Conservation (phyloP, 164 flowering plant species). For the Hamamelis virginiana region DNA sequence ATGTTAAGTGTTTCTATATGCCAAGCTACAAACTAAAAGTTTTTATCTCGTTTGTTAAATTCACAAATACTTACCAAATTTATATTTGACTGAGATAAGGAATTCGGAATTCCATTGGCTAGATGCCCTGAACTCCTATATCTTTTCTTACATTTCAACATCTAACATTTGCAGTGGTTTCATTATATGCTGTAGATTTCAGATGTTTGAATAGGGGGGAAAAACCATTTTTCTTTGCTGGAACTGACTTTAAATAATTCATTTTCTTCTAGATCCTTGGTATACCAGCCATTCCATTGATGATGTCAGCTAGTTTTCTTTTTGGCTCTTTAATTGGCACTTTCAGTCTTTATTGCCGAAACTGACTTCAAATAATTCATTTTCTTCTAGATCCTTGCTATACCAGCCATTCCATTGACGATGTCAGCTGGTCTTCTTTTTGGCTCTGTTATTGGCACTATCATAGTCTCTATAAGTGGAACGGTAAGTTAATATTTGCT, state of each 20-base stretch:
- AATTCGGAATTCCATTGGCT: background rate
- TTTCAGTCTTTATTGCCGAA: slow-evolving; percentile 64
- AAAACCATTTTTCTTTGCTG: background rate
- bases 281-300: slow-evolving; percentile 95
- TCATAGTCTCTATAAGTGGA: slow-evolving; percentile 95
- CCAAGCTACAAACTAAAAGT: background rate
- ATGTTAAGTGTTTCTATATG: background rate
- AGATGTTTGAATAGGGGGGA: background rate
- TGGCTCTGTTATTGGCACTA: slow-evolving; percentile 77
- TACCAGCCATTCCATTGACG: slow-evolving; percentile 97
- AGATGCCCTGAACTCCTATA: background rate
- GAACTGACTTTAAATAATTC: slow-evolving; percentile 8
- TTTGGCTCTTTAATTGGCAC: slow-evolving; percentile 86
- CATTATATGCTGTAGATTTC: background rate
- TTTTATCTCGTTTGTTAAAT: background rate
- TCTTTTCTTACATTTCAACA: background rate
- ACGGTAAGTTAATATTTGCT: slow-evolving; percentile 58
- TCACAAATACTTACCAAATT: no score
- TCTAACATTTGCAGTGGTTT: background rate
- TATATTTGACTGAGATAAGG: no score
- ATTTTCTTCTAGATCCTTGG: slow-evolving; percentile 69
- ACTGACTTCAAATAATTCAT: slow-evolving; percentile 8
- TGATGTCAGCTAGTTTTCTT: slow-evolving; percentile 97
- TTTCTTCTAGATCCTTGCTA: slow-evolving; percentile 73
- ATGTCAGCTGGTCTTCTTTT: slow-evolving; percentile 98